Conservation (phyloP, 2,329 filamentous ascomycete species). For the Aulographum hederae region DNA sequence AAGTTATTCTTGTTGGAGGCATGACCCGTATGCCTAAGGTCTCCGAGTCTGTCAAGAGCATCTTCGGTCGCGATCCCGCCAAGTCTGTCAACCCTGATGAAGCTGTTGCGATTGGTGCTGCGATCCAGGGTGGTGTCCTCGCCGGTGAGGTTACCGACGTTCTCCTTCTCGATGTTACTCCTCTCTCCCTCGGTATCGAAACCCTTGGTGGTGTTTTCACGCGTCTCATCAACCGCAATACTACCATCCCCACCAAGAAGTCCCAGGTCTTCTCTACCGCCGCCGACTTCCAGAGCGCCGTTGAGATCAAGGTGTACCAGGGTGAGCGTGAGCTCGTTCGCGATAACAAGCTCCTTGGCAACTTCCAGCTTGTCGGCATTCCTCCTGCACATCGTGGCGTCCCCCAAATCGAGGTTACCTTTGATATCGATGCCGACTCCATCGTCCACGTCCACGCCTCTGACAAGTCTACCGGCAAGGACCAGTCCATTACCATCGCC, state of each 20-base stretch:
- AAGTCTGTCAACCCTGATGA: slow-evolving; percentile 98
- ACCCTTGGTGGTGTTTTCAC: slow-evolving; percentile 97
- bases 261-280: slow-evolving; percentile 96
- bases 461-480: slow-evolving; percentile 99
- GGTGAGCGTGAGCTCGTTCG: slow-evolving; percentile 97
- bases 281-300: slow-evolving; percentile 93
- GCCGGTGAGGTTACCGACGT: slow-evolving; percentile 95
- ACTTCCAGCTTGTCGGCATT: slow-evolving; percentile 98
- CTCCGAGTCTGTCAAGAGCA: slow-evolving; percentile 82
- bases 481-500: slow-evolving; percentile 97
- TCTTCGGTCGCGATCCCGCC: slow-evolving; percentile 89
- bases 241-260: slow-evolving; percentile 98
- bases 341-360: slow-evolving; percentile 96
- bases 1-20: slow-evolving; percentile 94
- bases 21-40: slow-evolving; percentile 99
- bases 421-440: slow-evolving; percentile 95
- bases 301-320: slow-evolving; percentile 99
- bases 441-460: slow-evolving; percentile 97
- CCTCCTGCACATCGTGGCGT: slow-evolving; percentile 92
- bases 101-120: slow-evolving; percentile 93
- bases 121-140: slow-evolving; percentile 91
- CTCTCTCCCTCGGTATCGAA: slow-evolving; percentile 94
- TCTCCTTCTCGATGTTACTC: slow-evolving; percentile 85
- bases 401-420: slow-evolving; percentile 92
- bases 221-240: slow-evolving; percentile 96